Conservation (phyloP, 208 protist species). For the Herpetomonas samuelpessoai region DNA sequence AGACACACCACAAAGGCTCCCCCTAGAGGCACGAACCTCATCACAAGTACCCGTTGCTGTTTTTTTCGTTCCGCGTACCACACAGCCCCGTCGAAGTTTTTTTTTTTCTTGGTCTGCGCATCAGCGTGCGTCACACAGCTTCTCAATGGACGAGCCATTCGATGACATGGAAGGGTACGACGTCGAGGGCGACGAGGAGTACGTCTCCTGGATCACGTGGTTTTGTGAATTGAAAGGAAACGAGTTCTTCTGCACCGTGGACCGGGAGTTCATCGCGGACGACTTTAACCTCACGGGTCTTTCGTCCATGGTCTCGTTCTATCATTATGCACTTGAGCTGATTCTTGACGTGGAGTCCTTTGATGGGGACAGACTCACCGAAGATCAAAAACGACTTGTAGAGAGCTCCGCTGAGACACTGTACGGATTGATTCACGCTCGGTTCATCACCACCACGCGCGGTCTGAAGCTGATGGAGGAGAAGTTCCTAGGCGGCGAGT, state of each 20-base stretch:
- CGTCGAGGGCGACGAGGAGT: slow-evolving; percentile 88
- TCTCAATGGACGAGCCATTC: slow-evolving; percentile 39
- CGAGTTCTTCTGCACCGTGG: slow-evolving; percentile 98
- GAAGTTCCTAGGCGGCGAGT: slow-evolving; percentile 95
- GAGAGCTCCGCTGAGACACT: slow-evolving; percentile 96
- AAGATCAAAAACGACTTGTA: slow-evolving; percentile 95
- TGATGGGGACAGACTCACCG: slow-evolving; percentile 88
- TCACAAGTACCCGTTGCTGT: too few relatives aligned
- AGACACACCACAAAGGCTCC: too few relatives aligned
- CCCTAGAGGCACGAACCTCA: too few relatives aligned
- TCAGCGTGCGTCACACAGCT: too few relatives aligned
- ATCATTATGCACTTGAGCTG: slow-evolving; percentile 97
- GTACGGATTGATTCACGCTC: slow-evolving; percentile 98
- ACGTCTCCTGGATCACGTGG: slow-evolving; percentile 96
- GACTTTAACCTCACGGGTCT: slow-evolving; percentile 99
- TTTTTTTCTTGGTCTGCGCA: too few relatives aligned
- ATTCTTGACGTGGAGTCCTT: slow-evolving; percentile 96
- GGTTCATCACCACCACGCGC: slow-evolving; percentile 97
- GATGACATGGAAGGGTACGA: slow-evolving; percentile 50
- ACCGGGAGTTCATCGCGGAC: slow-evolving; percentile 97
- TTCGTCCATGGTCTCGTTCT: slow-evolving; percentile 94
- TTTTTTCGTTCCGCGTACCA: too few relatives aligned
- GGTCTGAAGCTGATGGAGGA: slow-evolving; percentile 97
- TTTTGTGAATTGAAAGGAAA: slow-evolving; percentile 98
- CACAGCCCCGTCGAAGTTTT: too few relatives aligned